Evolutionary conservation across 2,329 filamentous ascomycete species (phyloP).

Genomic region (Hymenoscyphus linearis): DNA sequence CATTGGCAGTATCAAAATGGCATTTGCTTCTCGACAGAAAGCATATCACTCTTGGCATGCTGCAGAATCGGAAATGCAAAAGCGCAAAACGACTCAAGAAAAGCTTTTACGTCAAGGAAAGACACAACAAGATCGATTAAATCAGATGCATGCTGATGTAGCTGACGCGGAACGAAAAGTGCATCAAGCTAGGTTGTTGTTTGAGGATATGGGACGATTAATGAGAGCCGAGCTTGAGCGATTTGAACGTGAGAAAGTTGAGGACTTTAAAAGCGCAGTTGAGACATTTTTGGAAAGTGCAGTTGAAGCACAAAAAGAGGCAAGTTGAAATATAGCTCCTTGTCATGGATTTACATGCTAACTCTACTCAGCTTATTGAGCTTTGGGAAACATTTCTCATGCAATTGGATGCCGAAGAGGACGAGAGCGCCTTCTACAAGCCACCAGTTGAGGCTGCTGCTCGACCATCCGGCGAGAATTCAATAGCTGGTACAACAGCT

Average conservation of each 20-base stretch:
- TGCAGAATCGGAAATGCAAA: constrained; percentile 84
- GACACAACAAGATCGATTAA: constrained; percentile 91
- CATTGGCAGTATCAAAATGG: constrained; percentile 90
- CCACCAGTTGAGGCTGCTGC: constrained; percentile 50
- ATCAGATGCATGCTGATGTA: constrained; percentile 87
- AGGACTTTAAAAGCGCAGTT: constrained; percentile 97
- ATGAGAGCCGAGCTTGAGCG: constrained; percentile 89
- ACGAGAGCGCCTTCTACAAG: constrained; percentile 63
- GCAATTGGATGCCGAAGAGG: constrained; percentile 91
- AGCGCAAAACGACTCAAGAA: constrained; percentile 83
- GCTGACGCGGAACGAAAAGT: constrained; percentile 91
- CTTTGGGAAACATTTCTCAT: constrained; percentile 98
- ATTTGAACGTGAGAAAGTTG: constrained; percentile 95
- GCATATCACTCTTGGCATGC: constrained; percentile 91
- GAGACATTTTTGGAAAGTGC: constrained; percentile 97
- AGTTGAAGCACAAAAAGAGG: constrained; percentile 77
- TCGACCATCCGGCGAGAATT: constrained; percentile 46
- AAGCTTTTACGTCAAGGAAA: constrained; percentile 93
- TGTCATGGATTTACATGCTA: constrained; percentile 36
- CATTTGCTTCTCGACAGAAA: constrained; percentile 89
- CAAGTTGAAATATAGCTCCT: constrained; percentile 36
- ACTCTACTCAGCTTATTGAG: constrained; percentile 55
- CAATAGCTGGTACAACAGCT: constrained; percentile 25
- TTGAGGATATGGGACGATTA: constrained; percentile 94
- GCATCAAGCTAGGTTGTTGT: constrained; percentile 81